A percentile compares a stretch with the other conserved stretches of the same genome.
These are phyloP conservation scores for Eutreptiella sp. DNA, from an alignment of 208 protist genomes.

Conservation along the genomic window DNA sequence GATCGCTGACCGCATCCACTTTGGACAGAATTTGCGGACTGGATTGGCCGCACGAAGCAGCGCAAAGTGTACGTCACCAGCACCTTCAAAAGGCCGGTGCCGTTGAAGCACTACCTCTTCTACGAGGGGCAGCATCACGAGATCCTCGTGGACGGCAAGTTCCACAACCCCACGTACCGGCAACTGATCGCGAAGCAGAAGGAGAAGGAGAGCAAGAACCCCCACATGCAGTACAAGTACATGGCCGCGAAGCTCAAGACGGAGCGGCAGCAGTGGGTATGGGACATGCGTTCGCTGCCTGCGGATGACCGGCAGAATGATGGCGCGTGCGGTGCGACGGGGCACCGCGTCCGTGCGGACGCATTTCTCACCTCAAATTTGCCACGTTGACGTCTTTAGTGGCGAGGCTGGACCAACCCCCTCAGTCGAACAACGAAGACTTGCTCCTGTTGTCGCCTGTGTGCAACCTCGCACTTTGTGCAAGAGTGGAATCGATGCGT, in stretches of 20 bases:
- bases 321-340: neutral
- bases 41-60: conserved; percentile 65
- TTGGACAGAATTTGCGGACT: conserved; percentile 81
- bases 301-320: neutral
- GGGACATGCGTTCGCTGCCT: neutral
- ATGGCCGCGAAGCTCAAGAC: conserved; percentile 6
- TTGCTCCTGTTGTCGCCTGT: no score
- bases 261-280: neutral
- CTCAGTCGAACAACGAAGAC: no score
- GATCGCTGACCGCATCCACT: conserved; percentile 25
- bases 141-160: conserved; percentile 34
- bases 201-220: conserved; percentile 33
- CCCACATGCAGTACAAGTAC: conserved; percentile 8
- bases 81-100: conserved; percentile 73
- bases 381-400: no score
- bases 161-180: neutral
- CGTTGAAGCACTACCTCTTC: conserved; percentile 70
- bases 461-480: no score
- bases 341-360: no score
- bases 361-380: no score
- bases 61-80: conserved; percentile 61
- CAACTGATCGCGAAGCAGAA: conserved; percentile 17
- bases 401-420: no score
- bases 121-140: conserved; percentile 37
- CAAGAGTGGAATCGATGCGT: no score